Evolutionary conservation across 225 moss, liverwort and hornwort genomes (phyloP).

Genomic region (Lunularia cruciata): DNA sequence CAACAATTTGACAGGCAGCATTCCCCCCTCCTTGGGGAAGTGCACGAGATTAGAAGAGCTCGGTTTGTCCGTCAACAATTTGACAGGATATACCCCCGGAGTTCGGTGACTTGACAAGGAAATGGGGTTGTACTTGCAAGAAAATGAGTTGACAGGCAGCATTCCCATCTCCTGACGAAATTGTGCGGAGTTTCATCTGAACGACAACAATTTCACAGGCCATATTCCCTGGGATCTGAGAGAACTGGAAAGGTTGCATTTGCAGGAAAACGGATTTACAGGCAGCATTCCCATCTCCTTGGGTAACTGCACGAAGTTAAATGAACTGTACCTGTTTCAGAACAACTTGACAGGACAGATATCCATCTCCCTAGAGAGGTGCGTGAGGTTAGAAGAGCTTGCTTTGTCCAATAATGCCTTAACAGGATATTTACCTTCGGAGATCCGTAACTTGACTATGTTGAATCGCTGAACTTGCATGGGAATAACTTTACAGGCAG

Average conservation of each 20-base stretch:
- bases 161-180: constrained; percentile 28
- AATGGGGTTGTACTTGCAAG: no score
- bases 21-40: constrained; percentile 7
- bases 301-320: constrained; percentile 2
- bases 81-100: no score
- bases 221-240: constrained; percentile 39
- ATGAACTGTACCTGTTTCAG: background rate
- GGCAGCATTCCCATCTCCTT: constrained; percentile 16
- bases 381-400: constrained; percentile 18
- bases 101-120: no score
- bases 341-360: constrained; percentile 12
- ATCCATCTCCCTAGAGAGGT: background rate
- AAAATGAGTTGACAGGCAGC: no score
- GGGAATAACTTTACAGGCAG: background rate
- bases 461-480: no score
- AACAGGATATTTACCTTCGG: no score
- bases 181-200: constrained; percentile 22
- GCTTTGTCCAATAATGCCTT: constrained; percentile 49
- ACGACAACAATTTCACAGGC: constrained; percentile 47
- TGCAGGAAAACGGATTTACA: constrained; percentile 24
- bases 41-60: constrained; percentile 19
- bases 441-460: no score
- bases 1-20: constrained; percentile 12
- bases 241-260: constrained; percentile 35
- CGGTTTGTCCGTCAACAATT: constrained; percentile 45